Evolutionary conservation across 2,329 filamentous ascomycete genomes (phyloP), one percentile per base, ranked within the genome.

Genomic region (Trichophyton equinum): DNA sequence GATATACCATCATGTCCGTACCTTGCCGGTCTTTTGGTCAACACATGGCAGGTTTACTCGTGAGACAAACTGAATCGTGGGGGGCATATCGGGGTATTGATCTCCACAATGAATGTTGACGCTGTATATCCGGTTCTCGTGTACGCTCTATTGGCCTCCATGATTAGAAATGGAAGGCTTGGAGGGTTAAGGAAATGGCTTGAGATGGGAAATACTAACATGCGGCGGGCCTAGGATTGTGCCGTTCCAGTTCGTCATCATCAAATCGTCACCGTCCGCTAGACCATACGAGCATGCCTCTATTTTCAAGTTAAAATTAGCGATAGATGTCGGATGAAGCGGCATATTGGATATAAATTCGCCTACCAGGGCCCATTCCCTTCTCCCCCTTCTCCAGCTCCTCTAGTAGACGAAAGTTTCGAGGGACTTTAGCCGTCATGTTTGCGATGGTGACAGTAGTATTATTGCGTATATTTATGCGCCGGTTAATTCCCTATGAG

Each of bases 311-410:
- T 62, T 57, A 62, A 61, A 38, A 38, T 33, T 62, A 22, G 58
- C 38, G 4, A 58, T 44, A 13, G n/a, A 9, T 8, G 33, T 22
- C 22, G 9, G 30, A 46, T 4, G 8, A 46, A 18, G 38, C 6
- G 15, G 13, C n/a, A 18, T 40, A 51, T 11, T 4, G 20, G 22
- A 11, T 15, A 5, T 51, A 4, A 20, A 18, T n/a, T 25, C 38
- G 20, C 56, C 27, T 46, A 76, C 90, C 89, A 74, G 92, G 91
- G 71, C 94, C 92, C 65, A 94, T 82, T 64, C 94, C 94, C 77
- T 99, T 99, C 80, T 99, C 94, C 71, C 94, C 94, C 80, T 97
- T 97, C 80, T 99, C 94, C 20, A 99, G 82, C 84, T 99, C 94
- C 75, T 96, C 94, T 61, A 99, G 82, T 67, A 99, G 84, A 72